These are phyloP conservation scores for Lentinula lateritia DNA, from an alignment of 768 basidiomycete species.

Conservation along the genomic window DNA sequence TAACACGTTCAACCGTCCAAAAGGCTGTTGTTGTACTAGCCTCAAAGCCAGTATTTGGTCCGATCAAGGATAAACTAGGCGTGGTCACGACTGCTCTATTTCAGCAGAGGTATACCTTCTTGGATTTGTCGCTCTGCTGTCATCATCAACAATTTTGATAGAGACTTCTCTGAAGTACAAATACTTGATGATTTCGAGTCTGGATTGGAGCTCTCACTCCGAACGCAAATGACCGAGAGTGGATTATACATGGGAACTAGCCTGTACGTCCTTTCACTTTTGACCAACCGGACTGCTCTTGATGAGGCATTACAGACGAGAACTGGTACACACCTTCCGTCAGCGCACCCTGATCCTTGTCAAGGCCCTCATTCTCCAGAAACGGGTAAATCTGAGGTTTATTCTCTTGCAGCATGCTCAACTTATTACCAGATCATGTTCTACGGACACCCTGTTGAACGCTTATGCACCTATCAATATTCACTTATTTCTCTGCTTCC, in stretches of 20 bases:
- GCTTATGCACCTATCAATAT: slow-evolving; percentile 95
- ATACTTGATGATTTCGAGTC: slow-evolving; percentile 87
- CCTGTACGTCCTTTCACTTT: background rate
- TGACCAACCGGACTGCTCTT: background rate
- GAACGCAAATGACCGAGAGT: slow-evolving; percentile 83
- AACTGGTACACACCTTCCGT: slow-evolving; percentile 90
- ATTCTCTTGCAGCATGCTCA: background rate
- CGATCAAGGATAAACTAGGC: slow-evolving; percentile 90
- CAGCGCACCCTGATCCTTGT: slow-evolving; percentile 90
- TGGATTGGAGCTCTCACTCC: slow-evolving; percentile 71
- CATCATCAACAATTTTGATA: slow-evolving; percentile 18
- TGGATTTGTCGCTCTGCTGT: background rate
- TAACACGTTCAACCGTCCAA: slow-evolving; percentile 94
- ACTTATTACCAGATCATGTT: slow-evolving; percentile 74
- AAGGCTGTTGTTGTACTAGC: slow-evolving; percentile 96
- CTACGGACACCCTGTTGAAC: slow-evolving; percentile 93
- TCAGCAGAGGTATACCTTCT: slow-evolving; percentile 56
- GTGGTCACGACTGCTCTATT: slow-evolving; percentile 92
- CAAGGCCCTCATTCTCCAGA: slow-evolving; percentile 92
- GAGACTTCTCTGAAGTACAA: slow-evolving; percentile 82
- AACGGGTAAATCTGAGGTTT: slow-evolving; percentile 47
- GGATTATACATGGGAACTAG: slow-evolving; percentile 89
- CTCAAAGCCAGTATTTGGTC: slow-evolving; percentile 87
- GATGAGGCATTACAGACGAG: slow-evolving; percentile 48
- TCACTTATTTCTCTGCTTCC: slow-evolving; percentile 92